phyloP scores from a whole-genome alignment of 2,329 filamentous ascomycete genomes.

The Graphium sp. region DNA sequence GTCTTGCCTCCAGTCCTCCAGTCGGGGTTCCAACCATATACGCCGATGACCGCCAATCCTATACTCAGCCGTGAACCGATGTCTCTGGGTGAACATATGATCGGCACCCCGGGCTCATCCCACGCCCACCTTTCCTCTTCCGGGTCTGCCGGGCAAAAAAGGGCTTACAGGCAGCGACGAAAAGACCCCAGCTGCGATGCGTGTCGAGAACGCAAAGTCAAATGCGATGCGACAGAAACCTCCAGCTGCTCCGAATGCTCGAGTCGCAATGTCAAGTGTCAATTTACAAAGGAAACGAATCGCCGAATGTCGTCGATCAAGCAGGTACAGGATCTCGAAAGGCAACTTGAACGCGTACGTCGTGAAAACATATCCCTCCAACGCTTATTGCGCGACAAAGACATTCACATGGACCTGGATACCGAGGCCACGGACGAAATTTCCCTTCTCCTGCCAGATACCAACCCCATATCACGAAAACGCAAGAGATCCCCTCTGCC shows the following conservation, averaged over 20 bases:
- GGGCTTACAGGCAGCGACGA: slow-evolving; percentile 83
- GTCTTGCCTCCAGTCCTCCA: slow-evolving; percentile 17
- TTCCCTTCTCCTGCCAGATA: slow-evolving; percentile 41
- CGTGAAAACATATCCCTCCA: slow-evolving; percentile 64
- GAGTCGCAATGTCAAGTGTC: slow-evolving; percentile 89
- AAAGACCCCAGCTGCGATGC: slow-evolving; percentile 98
- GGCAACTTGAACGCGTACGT: slow-evolving; percentile 66
- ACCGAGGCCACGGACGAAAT: slow-evolving; percentile 28
- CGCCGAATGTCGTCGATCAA: slow-evolving; percentile 98
- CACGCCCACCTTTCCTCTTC: slow-evolving; percentile 15
- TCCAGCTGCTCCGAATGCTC: slow-evolving; percentile 95
- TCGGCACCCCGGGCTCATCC: slow-evolving; percentile 32
- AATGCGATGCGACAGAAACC: slow-evolving; percentile 93
- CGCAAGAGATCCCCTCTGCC: slow-evolving; percentile 42
- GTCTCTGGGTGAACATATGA: slow-evolving; percentile 38
- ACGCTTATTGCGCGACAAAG: slow-evolving; percentile 39
- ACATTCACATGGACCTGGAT: slow-evolving; percentile 32
- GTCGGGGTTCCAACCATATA: slow-evolving; percentile 30
- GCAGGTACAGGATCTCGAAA: slow-evolving; percentile 93
- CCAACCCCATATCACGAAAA: slow-evolving; percentile 48
- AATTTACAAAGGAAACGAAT: slow-evolving; percentile 98
- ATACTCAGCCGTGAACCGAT: slow-evolving; percentile 42
- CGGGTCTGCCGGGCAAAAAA: slow-evolving; percentile 46
- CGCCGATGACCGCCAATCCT: slow-evolving; percentile 28
- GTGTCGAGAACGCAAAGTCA: slow-evolving; percentile 71